Base-by-base conservation (phyloP, 176 grass and related monocot species). In the Melocanna baccifera region DNA sequence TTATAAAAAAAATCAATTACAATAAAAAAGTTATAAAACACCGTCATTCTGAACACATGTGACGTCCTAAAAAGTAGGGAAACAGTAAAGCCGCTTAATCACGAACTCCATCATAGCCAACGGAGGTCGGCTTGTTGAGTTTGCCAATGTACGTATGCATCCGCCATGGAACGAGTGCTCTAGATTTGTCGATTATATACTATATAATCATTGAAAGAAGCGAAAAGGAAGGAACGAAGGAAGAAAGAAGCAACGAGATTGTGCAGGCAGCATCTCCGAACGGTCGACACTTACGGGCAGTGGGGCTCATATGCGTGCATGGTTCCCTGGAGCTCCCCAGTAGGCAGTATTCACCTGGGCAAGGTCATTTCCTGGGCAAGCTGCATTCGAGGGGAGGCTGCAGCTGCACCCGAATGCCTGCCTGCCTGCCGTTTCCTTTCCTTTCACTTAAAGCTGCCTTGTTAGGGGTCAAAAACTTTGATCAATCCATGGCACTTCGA, bases 291-390 rank as follows among this genome's bases (percentile, higher is more conserved):
- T 30, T 30, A 30, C 29, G 29, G 29, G 29, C 29, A 30, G 29
- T 43, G 51, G 75, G 20, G 51, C 62, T 59, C 83, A 12, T 25
- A 11, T 55, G 77, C 64, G 43, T 52, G 39, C 75, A 66, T 9
- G 67, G 37, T 68, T 25, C 45, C 63, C 78, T 10, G 25, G 34
- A 23, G 26, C 55, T 80, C 53, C 19, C 19, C 18, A 46, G 3
- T 46, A 46, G 45, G 45, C 45, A 50, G 71, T 45, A 46, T 86
- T 82, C 72, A 86, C 78, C 84, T 57, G 88, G 79, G 83, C 82
- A 71, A 86, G 88, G 88, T 78, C 20, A 77, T 45, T 86, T 77
- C 83, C 59, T 29, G 43, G 87, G 88, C 37, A 32, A 83, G 64
- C 45, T 29, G 23, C 65, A 82, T 86, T 77, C 55, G 65, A n/a